Evolutionary conservation across 73 alveolate genomes (phyloP).

Genomic region (Urostyla sp.): DNA sequence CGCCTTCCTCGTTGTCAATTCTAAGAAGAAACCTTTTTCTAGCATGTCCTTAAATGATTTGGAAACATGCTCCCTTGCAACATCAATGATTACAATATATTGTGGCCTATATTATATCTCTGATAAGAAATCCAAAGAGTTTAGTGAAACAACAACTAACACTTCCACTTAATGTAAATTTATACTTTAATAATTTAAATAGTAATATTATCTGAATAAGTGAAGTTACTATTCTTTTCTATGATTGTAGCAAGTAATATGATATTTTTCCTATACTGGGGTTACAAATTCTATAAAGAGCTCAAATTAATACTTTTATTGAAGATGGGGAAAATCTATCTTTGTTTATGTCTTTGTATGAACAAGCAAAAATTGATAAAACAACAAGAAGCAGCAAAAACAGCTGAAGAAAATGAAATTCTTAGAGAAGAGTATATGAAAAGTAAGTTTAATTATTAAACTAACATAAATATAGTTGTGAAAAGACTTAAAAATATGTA

Average conservation of each 20-base stretch:
- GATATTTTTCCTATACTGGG: slow-evolving; percentile 53
- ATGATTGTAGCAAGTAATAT: slow-evolving; percentile 14
- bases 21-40: not conserved
- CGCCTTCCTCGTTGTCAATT: not conserved
- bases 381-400: not conserved
- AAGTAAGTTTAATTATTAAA: too few relatives aligned
- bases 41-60: not conserved
- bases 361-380: not conserved
- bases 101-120: slow-evolving; percentile 13
- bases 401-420: slow-evolving; percentile 9
- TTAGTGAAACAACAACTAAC: too few relatives aligned
- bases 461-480: too few relatives aligned
- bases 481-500: not conserved
- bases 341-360: not conserved
- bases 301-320: not conserved
- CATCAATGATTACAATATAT: not conserved
- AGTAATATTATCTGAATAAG: slow-evolving; percentile 1
- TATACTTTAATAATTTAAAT: not conserved
- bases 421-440: not conserved
- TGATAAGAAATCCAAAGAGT: too few relatives aligned
- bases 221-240: slow-evolving; percentile 16
- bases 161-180: too few relatives aligned
- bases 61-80: not conserved
- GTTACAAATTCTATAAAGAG: slow-evolving; percentile 2
- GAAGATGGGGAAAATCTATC: not conserved